phyloP scores from a whole-genome alignment of 805 yeast species.

The Nakazawaea wickerhamii region DNA sequence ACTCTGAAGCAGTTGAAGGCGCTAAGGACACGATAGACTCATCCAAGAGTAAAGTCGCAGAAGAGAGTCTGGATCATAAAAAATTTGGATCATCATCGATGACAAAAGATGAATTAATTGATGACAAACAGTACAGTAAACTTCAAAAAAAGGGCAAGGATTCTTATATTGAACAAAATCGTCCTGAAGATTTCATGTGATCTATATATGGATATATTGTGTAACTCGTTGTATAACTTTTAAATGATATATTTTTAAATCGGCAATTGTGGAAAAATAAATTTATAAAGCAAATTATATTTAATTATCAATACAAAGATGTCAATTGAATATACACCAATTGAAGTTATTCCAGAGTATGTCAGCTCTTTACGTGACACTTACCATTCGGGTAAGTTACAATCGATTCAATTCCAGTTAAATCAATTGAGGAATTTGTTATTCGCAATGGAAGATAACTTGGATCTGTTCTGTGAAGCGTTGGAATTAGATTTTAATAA shows the following conservation, averaged over 20 bases:
- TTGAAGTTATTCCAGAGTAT: slow-evolving; percentile 41
- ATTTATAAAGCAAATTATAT: not conserved
- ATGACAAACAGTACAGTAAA: slow-evolving; percentile 28
- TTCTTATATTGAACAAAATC: slow-evolving; percentile 36
- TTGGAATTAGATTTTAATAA: slow-evolving; percentile 64
- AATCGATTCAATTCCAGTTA: slow-evolving; percentile 49
- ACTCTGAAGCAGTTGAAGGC: too few species aligned
- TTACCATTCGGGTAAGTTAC: slow-evolving; percentile 42
- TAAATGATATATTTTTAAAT: not conserved
- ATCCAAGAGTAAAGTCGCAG: not conserved
- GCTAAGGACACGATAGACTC: slow-evolving; percentile 1
- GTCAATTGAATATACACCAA: slow-evolving; percentile 37
- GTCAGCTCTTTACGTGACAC: slow-evolving; percentile 37
- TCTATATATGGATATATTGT: not conserved
- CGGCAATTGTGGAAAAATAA: not conserved
- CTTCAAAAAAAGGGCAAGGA: slow-evolving; percentile 40
- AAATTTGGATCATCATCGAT: slow-evolving; percentile 2
- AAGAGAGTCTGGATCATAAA: slow-evolving; percentile 9
- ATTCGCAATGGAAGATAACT: slow-evolving; percentile 55
- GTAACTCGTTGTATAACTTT: not conserved
- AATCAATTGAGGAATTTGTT: slow-evolving; percentile 64
- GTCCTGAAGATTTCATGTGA: slow-evolving; percentile 42
- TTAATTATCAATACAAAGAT: not conserved
- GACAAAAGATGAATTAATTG: slow-evolving; percentile 2
- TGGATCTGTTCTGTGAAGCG: slow-evolving; percentile 50